Evolutionary conservation across 306 rosid species (phyloP), one percentile per base, ranked within the genome.

Genomic region (Ceratonia siliqua): DNA sequence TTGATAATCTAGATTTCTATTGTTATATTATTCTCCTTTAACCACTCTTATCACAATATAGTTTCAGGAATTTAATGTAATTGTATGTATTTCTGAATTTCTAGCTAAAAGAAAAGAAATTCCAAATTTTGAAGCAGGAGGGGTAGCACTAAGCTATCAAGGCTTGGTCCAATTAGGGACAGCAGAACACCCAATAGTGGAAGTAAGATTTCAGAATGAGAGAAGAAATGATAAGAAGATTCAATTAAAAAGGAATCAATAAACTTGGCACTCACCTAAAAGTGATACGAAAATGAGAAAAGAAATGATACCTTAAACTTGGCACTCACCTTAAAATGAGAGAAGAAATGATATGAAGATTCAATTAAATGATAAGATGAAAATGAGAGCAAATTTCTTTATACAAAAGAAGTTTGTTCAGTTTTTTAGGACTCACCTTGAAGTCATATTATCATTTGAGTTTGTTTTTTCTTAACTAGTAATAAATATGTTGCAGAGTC

Each of bases 1-100:
- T 38, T 64, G 15, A 55, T 62, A 80, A 46, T 61, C 79, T 15
- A 15, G 18, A 68, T 30, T 52, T 68, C 58, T 48, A 35, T 6
- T 50, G 72, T 50, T 57, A 71, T 15, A 48, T 57, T 74, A 55
- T 56, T 68, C 55, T 62, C 12, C 21, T 8, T 54, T 30, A 76
- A 56, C 25, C 46, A 50, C 38, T 21, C 30, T 14, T 45, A 54
- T 49, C 25, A 35, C n/a, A 38, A 14, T 36, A 42, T 42, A n/a
- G 56, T 70, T 63, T 56, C 39, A 63, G 52, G 74, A 25, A 33
- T 56, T 17, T 54, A 8, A 4, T 30, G 11, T 4, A 68, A 62
- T 28, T 61, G 39, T 27, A 62, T 50, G 42, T 18, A 68, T 42
- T 52, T 46, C 38, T 46, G 70, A 65, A 56, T 46, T 42, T 79